Conservation (phyloP, 345 rosid genomes). For the Eucalyptus curtisii region DNA sequence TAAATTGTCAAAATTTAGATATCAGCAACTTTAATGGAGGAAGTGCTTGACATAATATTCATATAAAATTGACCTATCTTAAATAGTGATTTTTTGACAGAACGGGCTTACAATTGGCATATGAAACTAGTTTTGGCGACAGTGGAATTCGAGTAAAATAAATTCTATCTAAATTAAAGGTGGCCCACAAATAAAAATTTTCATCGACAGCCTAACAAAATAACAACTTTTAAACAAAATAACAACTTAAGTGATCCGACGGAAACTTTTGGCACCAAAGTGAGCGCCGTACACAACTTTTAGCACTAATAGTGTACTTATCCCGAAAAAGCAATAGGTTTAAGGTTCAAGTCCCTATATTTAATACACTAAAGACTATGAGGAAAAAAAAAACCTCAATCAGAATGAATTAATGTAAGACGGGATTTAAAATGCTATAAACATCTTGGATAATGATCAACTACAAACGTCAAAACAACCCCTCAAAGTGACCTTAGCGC, state of each 20-base stretch:
- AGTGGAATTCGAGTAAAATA: not conserved
- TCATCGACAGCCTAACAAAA: not conserved
- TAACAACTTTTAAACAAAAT: not conserved
- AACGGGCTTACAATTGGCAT: not conserved
- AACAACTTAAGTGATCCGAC: too few species aligned
- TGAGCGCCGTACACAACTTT: too few species aligned
- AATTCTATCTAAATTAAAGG: not conserved
- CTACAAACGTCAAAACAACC: not conserved
- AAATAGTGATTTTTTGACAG: not conserved
- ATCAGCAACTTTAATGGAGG: not conserved
- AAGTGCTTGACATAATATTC: not conserved
- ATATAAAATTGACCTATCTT: not conserved
- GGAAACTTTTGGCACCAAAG: too few species aligned
- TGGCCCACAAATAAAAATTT: not conserved
- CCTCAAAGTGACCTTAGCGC: not conserved
- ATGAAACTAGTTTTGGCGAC: not conserved
- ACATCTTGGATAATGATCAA: not conserved
- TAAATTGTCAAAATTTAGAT: not conserved
- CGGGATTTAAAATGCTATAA: not conserved
- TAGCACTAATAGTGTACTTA: too few species aligned
- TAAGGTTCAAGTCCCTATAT: too few species aligned
- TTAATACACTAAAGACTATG: too few species aligned
- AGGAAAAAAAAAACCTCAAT: fast-evolving
- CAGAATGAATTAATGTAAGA: not conserved
- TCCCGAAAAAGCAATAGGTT: too few species aligned